These are phyloP conservation scores for Helichrysum umbraculigerum DNA, from an alignment of 129 eudicot genomes.

Conservation along the genomic window DNA sequence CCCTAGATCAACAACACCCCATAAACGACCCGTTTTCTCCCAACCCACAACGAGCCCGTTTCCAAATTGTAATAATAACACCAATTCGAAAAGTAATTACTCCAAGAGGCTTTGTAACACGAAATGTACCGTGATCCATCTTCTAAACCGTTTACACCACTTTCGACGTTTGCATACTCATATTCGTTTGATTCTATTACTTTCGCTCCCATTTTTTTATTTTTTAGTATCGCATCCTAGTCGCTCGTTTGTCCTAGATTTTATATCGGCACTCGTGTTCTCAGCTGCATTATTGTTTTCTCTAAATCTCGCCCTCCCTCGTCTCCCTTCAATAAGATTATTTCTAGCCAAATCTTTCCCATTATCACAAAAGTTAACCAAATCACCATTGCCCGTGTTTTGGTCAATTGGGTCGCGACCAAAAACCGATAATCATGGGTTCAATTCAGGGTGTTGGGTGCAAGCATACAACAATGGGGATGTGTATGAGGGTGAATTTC, in stretches of 20 bases:
- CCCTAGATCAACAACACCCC: slow-evolving; percentile 54
- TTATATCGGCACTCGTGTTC: slow-evolving; percentile 75
- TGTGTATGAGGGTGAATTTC: slow-evolving; percentile 96
- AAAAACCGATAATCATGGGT: slow-evolving; percentile 41
- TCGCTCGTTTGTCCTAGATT: slow-evolving; percentile 69
- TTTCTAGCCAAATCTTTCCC: slow-evolving; percentile 72
- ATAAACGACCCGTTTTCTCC: slow-evolving; percentile 53
- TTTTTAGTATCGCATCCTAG: slow-evolving; percentile 77
- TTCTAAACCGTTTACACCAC: slow-evolving; percentile 46
- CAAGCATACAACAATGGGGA: slow-evolving; percentile 91
- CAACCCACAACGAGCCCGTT: slow-evolving; percentile 34
- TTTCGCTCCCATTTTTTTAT: slow-evolving; percentile 82
- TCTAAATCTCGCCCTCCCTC: slow-evolving; percentile 79
- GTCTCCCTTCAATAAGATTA: slow-evolving; percentile 76
- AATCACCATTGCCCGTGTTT: slow-evolving; percentile 64
- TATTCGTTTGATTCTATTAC: slow-evolving; percentile 57
- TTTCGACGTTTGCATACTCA: slow-evolving; percentile 63
- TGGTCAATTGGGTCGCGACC: slow-evolving; percentile 83
- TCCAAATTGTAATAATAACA: slow-evolving; percentile 23
- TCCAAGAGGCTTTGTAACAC: slow-evolving; percentile 26
- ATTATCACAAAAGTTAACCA: slow-evolving; percentile 30
- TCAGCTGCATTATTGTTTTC: slow-evolving; percentile 81
- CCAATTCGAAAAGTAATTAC: slow-evolving; percentile 19
- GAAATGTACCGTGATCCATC: slow-evolving; percentile 25
- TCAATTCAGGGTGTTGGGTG: slow-evolving; percentile 79